Conservation (phyloP, 2,329 filamentous ascomycete genomes). For the Clonostachys sp. region DNA sequence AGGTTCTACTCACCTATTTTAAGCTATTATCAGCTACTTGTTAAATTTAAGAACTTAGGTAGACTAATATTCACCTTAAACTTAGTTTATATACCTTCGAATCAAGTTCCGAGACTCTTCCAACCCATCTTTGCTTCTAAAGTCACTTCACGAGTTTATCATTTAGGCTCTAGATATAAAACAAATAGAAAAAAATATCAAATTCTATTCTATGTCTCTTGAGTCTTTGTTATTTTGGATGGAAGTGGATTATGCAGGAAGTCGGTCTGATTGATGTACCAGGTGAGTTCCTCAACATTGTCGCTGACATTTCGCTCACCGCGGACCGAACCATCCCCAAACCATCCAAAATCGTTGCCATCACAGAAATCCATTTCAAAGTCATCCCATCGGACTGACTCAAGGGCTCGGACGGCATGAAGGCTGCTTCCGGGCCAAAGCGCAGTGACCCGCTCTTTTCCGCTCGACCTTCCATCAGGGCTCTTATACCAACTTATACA, state of each 20-base stretch:
- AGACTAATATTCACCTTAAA: no score
- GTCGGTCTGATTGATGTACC: background rate
- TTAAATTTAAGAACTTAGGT: no score
- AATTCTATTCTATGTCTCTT: no score
- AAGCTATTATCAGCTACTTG: no score
- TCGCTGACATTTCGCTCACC: background rate
- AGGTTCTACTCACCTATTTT: no score
- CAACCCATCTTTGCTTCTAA: no score
- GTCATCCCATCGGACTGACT: slow-evolving; percentile 39
- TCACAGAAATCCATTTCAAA: slow-evolving; percentile 13
- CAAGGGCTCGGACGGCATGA: slow-evolving; percentile 34
- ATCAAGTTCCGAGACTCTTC: no score
- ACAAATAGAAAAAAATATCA: no score
- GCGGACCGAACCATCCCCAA: background rate
- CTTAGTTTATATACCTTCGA: no score
- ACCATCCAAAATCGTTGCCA: slow-evolving; percentile 1
- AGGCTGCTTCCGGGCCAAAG: slow-evolving; percentile 40
- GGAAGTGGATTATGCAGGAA: background rate
- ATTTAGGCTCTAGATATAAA: no score
- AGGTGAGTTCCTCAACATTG: background rate
- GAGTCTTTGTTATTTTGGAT: no score
- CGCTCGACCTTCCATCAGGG: slow-evolving; percentile 8
- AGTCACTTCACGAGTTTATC: no score
- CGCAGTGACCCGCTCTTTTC: slow-evolving; percentile 25
- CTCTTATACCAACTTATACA: slow-evolving; percentile 52